phyloP scores from a whole-genome alignment of 1,139 yeast genomes.

The Eremothecium coryli region DNA sequence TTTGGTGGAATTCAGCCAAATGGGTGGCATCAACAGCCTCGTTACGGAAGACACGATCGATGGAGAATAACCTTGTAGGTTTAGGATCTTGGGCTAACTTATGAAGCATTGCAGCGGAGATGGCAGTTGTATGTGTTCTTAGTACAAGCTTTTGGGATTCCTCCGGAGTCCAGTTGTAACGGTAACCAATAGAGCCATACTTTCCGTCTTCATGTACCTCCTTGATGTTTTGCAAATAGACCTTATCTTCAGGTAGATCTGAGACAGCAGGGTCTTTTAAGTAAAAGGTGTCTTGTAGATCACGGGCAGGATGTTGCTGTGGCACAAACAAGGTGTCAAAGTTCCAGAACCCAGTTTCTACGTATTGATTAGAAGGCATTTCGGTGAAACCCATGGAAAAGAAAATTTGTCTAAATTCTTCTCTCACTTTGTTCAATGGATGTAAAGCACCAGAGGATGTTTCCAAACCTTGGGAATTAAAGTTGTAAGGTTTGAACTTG shows the following conservation, averaged over 20 bases:
- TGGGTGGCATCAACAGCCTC: constrained; percentile 99
- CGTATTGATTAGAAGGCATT: constrained; percentile 98
- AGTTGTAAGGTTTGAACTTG: constrained; percentile 89
- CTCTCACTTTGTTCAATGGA: constrained; percentile 92
- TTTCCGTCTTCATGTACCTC: constrained; percentile 85
- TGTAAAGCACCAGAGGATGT: constrained; percentile 91
- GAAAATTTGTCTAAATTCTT: constrained; percentile 95
- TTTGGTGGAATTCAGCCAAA: constrained; percentile 98
- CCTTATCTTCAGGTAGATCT: constrained; percentile 68
- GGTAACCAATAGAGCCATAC: constrained; percentile 91
- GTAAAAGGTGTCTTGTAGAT: constrained; percentile 94
- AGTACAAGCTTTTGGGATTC: constrained; percentile 87
- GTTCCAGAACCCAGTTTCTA: constrained; percentile 98
- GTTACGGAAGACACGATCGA: constrained; percentile 97
- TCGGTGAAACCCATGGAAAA: constrained; percentile 97
- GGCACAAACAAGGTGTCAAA: constrained; percentile 94
- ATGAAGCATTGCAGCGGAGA: constrained; percentile 81
- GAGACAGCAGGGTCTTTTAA: constrained; percentile 84
- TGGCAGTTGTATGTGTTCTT: constrained; percentile 96
- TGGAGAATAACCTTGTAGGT: constrained; percentile 87
- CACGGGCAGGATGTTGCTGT: constrained; percentile 99
- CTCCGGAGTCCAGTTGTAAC: constrained; percentile 92
- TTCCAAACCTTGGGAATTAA: constrained; percentile 84
- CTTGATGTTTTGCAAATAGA: constrained; percentile 68
- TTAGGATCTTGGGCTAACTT: constrained; percentile 81